A percentile compares a stretch with the other conserved stretches of the same genome.
phyloP scores from a whole-genome alignment of 495 filamentous ascomycete genomes.

The Daldinia caldariorum region DNA sequence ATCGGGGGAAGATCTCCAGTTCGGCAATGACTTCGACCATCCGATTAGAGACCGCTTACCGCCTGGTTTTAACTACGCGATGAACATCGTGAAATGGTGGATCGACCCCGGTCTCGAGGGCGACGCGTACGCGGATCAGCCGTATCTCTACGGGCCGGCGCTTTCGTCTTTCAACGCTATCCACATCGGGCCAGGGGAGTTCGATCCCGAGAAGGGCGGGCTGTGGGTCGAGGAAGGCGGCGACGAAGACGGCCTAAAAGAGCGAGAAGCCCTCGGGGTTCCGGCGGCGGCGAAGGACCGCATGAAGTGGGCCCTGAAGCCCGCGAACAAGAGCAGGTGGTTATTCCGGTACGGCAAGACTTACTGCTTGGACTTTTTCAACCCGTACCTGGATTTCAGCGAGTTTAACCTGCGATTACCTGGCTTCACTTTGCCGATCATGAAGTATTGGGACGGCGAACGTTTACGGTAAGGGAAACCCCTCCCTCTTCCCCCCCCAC shows the following conservation, averaged over 20 bases:
- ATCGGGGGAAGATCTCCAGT: conserved; percentile 77
- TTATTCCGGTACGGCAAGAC: conserved; percentile 60
- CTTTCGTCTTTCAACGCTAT: conserved; percentile 79
- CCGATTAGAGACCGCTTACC: conserved; percentile 88
- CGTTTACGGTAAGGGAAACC: conserved; percentile 53
- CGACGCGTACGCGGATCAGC: conserved; percentile 85
- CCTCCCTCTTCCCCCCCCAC: no score
- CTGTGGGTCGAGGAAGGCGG: conserved; percentile 75
- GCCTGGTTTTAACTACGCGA: conserved; percentile 80
- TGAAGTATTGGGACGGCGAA: conserved; percentile 85
- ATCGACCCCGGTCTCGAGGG: conserved; percentile 89
- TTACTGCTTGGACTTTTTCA: conserved; percentile 87
- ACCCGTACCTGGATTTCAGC: conserved; percentile 86
- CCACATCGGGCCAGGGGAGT: conserved; percentile 65
- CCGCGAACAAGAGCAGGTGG: conserved; percentile 60
- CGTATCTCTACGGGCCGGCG: conserved; percentile 83
- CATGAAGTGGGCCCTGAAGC: conserved; percentile 70
- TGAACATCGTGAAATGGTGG: conserved; percentile 83
- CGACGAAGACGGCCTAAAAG: conserved; percentile 65
- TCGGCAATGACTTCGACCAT: conserved; percentile 92
- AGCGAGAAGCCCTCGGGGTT: conserved; percentile 58
- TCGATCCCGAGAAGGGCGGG: conserved; percentile 55
- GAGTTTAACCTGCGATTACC: conserved; percentile 84
- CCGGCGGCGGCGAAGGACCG: conserved; percentile 65
- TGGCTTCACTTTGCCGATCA: conserved; percentile 77